Percentiles rank a stretch among this genome's conserved stretches.
phyloP scores from a whole-genome alignment of 2,329 filamentous ascomycete genomes.

The Aspergillus pseudonomiae region DNA sequence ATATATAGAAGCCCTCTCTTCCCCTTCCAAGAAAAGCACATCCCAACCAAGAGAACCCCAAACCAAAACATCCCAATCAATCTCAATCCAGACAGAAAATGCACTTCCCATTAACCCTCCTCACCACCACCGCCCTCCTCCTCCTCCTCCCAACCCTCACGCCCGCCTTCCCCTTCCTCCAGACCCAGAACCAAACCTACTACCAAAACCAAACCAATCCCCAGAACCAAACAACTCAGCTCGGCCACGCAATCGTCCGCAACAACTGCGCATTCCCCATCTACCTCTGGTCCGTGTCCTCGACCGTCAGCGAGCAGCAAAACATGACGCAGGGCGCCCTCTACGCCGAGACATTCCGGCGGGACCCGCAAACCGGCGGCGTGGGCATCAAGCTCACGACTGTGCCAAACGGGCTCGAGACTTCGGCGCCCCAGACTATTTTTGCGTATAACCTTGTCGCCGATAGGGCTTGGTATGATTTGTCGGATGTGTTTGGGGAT shows the following conservation, averaged over 20 bases:
- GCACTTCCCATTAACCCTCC: constrained; percentile 1
- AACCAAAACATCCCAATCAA: neutral
- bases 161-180: neutral
- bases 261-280: constrained; percentile 39
- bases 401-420: constrained; percentile 35
- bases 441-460: constrained; percentile 46
- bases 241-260: constrained; percentile 36
- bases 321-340: constrained; percentile 24
- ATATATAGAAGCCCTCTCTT: neutral
- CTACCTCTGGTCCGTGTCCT: constrained; percentile 44
- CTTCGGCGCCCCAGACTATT: constrained; percentile 40
- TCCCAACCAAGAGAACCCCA: neutral
- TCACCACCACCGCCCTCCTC: constrained; percentile 4
- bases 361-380: constrained; percentile 40
- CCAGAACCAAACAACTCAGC: constrained; percentile 6
- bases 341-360: constrained; percentile 42
- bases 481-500: constrained; percentile 50
- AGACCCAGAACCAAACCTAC: neutral
- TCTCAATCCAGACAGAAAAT: neutral
- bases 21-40: neutral
- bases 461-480: constrained; percentile 44
- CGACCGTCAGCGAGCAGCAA: constrained; percentile 25
- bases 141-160: constrained; percentile 7
- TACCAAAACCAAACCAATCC: constrained; percentile 9
- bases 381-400: constrained; percentile 48